Conservation (phyloP, 75 land plant genomes). For the Picea sitchensis region DNA sequence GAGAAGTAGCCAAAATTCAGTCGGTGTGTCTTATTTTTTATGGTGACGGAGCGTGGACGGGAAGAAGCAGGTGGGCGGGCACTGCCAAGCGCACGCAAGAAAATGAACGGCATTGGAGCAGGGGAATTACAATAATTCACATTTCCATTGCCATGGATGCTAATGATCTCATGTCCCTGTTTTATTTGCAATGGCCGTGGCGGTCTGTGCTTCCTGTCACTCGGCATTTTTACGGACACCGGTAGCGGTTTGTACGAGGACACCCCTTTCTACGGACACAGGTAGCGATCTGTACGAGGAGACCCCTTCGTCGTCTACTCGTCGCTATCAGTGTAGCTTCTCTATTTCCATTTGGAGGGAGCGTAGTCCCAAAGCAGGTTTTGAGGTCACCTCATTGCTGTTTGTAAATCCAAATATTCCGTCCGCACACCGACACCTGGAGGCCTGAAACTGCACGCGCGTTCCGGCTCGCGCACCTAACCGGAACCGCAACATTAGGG, state of each 20-base stretch:
- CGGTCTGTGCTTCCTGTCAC: not conserved
- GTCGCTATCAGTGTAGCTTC: no score
- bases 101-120: not conserved
- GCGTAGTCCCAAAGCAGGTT: not conserved
- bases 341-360: no score
- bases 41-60: slow-evolving; percentile 7
- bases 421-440: not conserved
- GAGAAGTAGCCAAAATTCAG: not conserved
- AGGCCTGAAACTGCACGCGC: not conserved
- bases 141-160: not conserved
- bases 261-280: not conserved
- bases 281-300: not conserved
- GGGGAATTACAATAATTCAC: not conserved
- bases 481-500: not conserved
- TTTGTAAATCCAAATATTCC: not conserved
- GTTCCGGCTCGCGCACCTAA: not conserved
- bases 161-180: not conserved
- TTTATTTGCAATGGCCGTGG: not conserved
- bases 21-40: not conserved
- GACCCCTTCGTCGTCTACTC: not conserved
- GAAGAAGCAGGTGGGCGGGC: not conserved
- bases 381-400: not conserved
- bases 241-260: not conserved
- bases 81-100: not conserved
- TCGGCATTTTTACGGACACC: not conserved